phyloP scores from a whole-genome alignment of 2,329 filamentous ascomycete genomes.

The Rasamsonia emersonii region DNA sequence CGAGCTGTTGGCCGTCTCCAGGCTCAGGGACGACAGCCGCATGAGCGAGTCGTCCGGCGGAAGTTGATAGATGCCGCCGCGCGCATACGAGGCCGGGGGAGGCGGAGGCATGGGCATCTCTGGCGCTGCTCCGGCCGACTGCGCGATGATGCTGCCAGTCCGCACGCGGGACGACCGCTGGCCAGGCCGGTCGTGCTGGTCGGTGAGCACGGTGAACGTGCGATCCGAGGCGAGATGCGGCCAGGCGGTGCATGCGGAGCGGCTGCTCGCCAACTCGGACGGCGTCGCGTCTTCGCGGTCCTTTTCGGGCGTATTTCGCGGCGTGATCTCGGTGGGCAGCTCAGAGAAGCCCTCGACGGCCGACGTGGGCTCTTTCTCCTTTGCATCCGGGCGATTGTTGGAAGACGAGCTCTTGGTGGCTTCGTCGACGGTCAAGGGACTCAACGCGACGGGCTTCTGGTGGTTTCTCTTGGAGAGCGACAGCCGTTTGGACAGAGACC shows the following conservation, averaged over 20 bases:
- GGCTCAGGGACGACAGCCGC: conserved; percentile 27
- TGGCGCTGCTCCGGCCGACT: conserved; percentile 25
- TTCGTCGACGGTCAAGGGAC: conserved; percentile 25
- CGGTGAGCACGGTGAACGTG: conserved; percentile 17
- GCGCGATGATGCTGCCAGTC: conserved; percentile 25
- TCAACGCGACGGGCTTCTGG: conserved; percentile 18
- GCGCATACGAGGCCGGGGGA: conserved; percentile 21
- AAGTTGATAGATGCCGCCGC: conserved; percentile 25
- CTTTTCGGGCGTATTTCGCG: conserved; percentile 27
- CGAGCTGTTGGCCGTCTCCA: conserved; percentile 31
- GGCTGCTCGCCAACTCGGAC: conserved; percentile 6
- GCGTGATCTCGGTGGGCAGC: conserved; percentile 28
- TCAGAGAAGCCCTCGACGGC: conserved; percentile 27
- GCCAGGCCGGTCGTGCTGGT: conserved; percentile 15
- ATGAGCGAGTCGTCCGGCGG: conserved; percentile 26
- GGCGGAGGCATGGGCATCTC: conserved; percentile 29
- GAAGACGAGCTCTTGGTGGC: conserved; percentile 16
- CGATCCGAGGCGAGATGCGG: conserved; percentile 18
- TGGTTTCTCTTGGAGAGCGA: conserved; percentile 16
- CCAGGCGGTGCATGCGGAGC: conserved; percentile 22
- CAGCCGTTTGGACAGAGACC: conserved; percentile 24
- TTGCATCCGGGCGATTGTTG: conserved; percentile 13
- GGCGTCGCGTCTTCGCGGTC: conserved; percentile 14
- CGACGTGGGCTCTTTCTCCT: conserved; percentile 23
- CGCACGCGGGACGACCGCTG: conserved; percentile 17